Base-by-base conservation (phyloP, 148 eudicot genomes). In the Linanthus parryae region DNA sequence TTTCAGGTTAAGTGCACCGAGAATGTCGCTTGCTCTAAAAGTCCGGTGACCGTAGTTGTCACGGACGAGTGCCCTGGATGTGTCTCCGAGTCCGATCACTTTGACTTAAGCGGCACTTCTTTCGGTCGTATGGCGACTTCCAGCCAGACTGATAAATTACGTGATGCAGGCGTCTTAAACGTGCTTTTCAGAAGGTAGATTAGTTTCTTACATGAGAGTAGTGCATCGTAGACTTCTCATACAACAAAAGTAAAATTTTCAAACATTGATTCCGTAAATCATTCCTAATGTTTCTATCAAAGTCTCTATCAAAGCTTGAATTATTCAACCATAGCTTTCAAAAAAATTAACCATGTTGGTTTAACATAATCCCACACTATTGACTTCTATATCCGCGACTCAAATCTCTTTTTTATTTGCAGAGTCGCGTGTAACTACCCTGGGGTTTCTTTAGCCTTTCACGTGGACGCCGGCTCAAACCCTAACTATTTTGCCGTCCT, bases 1-100 rank as follows among this genome's bases (percentile, higher is more conserved):
- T n/a, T 28, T 19, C 29, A 85, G 91, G 88, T 85, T 7, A 90
- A 73, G 66, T 86, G 91, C 38, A 72, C 54, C 7, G 54, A 15
- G 27, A 63, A 79, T 61, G 51, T 12, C 15, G 79, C 79, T 19
- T 90, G 97, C 49, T 85, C 97, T 2, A 82, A 86, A 30, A 66
- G 58, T 7, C 65, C 88, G 7, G 84, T 83, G 57, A 83, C 61
- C 0, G 78, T 90, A 10, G 77, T 78, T 0, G 60, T 85, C 25
- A 85, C 85, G 0, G 97, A 90, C 54, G 36, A 48, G 17, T 85
- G 97, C 44, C 95, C 91, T 0, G 97, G 81, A 5, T 81, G 85
- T 16, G 49, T 44, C 19, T 11, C 60, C 0, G 73, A 71, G n/a
- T 28, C 75, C 5, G 49, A 35, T 33, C 84, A 78, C 55, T 85